A percentile compares a stretch with the other conserved stretches of the same genome.
These are phyloP conservation scores for Vaccinium myrtillus DNA, from an alignment of 148 eudicot species.

Conservation along the genomic window DNA sequence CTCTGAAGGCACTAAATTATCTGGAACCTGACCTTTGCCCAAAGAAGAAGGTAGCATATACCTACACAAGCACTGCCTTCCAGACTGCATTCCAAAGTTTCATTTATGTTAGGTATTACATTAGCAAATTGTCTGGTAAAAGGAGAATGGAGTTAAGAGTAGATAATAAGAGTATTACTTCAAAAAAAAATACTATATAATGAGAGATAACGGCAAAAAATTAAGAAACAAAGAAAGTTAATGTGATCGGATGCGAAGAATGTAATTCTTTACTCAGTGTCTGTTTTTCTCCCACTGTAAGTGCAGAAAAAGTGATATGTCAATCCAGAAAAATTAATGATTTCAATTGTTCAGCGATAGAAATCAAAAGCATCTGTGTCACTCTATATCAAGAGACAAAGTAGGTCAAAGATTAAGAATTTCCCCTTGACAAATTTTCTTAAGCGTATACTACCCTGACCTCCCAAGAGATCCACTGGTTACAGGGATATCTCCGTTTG, in stretches of 20 bases:
- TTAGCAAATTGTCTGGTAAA: neutral
- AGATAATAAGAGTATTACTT: neutral
- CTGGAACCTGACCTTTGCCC: constrained; percentile 31
- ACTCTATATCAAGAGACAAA: neutral
- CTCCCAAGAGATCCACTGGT: neutral
- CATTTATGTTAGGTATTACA: constrained; percentile 7
- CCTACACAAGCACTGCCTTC: constrained; percentile 88
- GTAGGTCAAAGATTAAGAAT: neutral
- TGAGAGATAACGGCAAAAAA: neutral
- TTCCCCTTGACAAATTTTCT: neutral
- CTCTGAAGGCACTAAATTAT: constrained; percentile 34
- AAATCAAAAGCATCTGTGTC: neutral
- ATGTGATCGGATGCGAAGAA: neutral
- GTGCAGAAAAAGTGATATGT: neutral
- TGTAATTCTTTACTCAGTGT: neutral
- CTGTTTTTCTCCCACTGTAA: neutral
- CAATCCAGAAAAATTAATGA: too few relatives aligned
- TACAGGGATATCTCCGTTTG: neutral
- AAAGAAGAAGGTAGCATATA: constrained; percentile 54
- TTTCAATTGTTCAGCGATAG: too few relatives aligned
- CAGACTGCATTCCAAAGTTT: constrained; percentile 57
- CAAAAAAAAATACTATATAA: neutral
- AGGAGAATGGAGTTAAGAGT: neutral
- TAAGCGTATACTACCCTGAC: neutral
- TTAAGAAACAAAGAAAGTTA: neutral